A percentile compares a stretch with the other conserved stretches of the same genome.
Conservation (phyloP, 2,329 filamentous ascomycete genomes). For the Chaetomiaceae sp. region DNA sequence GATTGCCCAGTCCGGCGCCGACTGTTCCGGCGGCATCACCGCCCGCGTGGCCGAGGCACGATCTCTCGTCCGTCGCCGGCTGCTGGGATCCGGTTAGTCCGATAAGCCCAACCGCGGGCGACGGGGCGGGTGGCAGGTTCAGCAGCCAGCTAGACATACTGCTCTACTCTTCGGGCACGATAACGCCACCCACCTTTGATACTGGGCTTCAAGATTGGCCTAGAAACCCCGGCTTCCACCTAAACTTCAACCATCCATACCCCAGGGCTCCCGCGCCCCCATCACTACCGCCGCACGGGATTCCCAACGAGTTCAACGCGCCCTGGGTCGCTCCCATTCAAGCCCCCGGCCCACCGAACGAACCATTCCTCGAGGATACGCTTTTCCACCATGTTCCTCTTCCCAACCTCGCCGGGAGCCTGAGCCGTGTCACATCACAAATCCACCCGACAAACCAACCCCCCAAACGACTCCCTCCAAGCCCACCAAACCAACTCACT, state of each 20-base stretch:
- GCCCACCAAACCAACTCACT: too few species aligned
- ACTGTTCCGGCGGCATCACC: constrained; percentile 6
- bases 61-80: background rate
- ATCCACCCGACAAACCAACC: background rate
- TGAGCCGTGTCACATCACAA: background rate
- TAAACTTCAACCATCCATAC: background rate
- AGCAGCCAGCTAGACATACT: background rate
- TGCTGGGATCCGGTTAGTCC: constrained; percentile 5
- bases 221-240: background rate
- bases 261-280: background rate
- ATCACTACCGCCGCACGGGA: background rate
- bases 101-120: background rate
- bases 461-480: background rate
- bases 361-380: background rate
- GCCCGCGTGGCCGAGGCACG: background rate
- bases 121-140: background rate
- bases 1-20: constrained; percentile 5
- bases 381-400: background rate
- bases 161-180: background rate
- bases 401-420: background rate
- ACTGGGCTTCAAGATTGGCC: background rate
- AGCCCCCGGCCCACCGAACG: background rate
- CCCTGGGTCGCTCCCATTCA: background rate
- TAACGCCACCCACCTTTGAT: background rate
- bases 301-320: background rate